A percentile compares a stretch with the other conserved stretches of the same genome.
phyloP scores from a whole-genome alignment of 495 filamentous ascomycete species.

The Aspergillus affinis region DNA sequence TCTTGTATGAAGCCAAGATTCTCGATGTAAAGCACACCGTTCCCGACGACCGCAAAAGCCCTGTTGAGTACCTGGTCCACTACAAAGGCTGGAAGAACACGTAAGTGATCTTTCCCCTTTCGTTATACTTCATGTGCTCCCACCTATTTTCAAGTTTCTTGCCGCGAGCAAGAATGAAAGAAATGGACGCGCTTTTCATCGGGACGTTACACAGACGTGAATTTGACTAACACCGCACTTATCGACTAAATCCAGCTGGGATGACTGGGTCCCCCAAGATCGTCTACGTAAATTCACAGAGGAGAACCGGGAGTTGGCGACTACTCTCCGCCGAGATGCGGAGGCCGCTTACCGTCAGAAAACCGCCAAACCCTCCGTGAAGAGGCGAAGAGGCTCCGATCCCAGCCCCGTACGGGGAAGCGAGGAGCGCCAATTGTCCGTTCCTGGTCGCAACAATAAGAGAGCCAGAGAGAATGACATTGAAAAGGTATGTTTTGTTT shows the following conservation, averaged over 20 bases:
- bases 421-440: constrained; percentile 76
- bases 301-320: constrained; percentile 84
- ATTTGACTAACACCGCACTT: constrained; percentile 16
- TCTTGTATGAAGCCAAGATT: constrained; percentile 96
- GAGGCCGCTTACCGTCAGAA: constrained; percentile 41
- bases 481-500: constrained; percentile 66
- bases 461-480: constrained; percentile 78
- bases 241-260: constrained; percentile 62
- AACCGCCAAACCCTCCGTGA: constrained; percentile 46
- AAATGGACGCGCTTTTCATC: neutral
- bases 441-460: constrained; percentile 65
- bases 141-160: neutral
- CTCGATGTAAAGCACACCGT: constrained; percentile 68
- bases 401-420: constrained; percentile 78
- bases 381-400: constrained; percentile 69
- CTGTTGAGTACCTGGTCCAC: constrained; percentile 85
- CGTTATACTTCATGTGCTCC: neutral
- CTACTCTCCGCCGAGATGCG: constrained; percentile 44
- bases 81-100: constrained; percentile 99
- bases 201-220: neutral
- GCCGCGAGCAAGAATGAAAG: neutral
- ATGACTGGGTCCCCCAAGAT: constrained; percentile 97
- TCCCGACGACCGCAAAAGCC: constrained; percentile 68
- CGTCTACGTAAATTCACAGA: constrained; percentile 91
- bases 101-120: constrained; percentile 49